Base-by-base conservation (phyloP, 768 basidiomycete species). In the Inosperma sp. region DNA sequence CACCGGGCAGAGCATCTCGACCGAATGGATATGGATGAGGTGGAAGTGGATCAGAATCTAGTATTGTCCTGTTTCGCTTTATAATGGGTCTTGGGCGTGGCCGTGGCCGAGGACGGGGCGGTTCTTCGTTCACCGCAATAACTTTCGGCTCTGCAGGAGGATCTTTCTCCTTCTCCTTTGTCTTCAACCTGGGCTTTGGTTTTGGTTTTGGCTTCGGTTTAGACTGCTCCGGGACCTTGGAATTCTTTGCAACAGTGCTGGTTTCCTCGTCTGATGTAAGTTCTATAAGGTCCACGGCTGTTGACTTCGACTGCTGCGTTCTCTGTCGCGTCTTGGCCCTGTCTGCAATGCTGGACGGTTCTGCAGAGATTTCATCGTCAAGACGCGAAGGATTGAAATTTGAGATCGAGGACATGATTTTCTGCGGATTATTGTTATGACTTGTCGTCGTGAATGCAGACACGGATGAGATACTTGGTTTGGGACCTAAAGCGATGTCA, bases 261-360 rank as follows among this genome's bases (percentile, higher is more conserved):
- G n/a, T n/a, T n/a, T 72, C 71, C 4, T 65, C 68, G 30, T 76
- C 76, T 7, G 72, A 74, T 19, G 63, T 65, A 14, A 79, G 57
- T 54, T 79, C 78, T 9, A 80, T 77, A 3, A 78, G 59, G 9
- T 76, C 72, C 51, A 39, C 43, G 35, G 40, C 39, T 3, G 21
- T 33, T 27, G 22, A 22, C 7, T 43, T 33, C 21, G 40, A 40
- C 22, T 16, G 17, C 39, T 67, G 47, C 17, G 62, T 69, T 19
- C 79, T 66, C 49, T 75, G 70, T 14, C 80, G 78, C 63, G 71
- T 79, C 58, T 82, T 82, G 42, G 80, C 76, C 14, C 80, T 72
- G 34, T 82, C 80, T n/a, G 80, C 80, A 21, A 81, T 80, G 54
- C 63, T 74, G 17, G 53, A 36, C 13, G 52, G 39, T 8, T 48